These are phyloP conservation scores for Elongisporangium anandrum DNA, from an alignment of 352 stramenopile genomes.

Conservation along the genomic window DNA sequence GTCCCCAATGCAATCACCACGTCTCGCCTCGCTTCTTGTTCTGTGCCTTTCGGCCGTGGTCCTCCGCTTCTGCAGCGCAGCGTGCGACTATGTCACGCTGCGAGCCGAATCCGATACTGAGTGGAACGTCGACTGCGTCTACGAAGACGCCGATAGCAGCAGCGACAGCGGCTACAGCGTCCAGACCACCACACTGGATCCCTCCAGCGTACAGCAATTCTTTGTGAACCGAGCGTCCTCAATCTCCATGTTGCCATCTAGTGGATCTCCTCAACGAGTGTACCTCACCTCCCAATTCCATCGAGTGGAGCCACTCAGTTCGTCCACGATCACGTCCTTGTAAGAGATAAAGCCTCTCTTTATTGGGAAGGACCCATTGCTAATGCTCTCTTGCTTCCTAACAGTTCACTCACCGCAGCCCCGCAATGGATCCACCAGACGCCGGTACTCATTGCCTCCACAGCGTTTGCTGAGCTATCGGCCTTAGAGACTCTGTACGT, in stretches of 20 bases:
- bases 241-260: conserved; percentile 4
- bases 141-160: neutral
- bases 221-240: conserved; percentile 16
- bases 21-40: neutral
- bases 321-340: conserved; percentile 30
- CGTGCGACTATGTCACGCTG: conserved; percentile 22
- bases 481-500: conserved; percentile 41
- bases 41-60: neutral
- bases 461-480: conserved; percentile 35
- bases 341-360: no score
- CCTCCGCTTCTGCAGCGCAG: neutral
- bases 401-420: conserved; percentile 25
- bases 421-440: conserved; percentile 24
- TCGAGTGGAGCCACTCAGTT: conserved; percentile 27
- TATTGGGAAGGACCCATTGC: neutral
- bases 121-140: conserved; percentile 27
- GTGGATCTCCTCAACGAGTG: conserved; percentile 13
- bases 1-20: neutral
- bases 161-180: conserved; percentile 1
- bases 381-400: neutral
- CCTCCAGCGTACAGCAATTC: conserved; percentile 22
- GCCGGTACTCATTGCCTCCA: conserved; percentile 26
- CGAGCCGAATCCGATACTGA: conserved; percentile 19
- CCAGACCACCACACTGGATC: conserved; percentile 24
- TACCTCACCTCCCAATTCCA: conserved; percentile 36